Evolutionary conservation across 116 monocot species (phyloP), one percentile per base, ranked within the genome.

Genomic region (Zostera marina): DNA sequence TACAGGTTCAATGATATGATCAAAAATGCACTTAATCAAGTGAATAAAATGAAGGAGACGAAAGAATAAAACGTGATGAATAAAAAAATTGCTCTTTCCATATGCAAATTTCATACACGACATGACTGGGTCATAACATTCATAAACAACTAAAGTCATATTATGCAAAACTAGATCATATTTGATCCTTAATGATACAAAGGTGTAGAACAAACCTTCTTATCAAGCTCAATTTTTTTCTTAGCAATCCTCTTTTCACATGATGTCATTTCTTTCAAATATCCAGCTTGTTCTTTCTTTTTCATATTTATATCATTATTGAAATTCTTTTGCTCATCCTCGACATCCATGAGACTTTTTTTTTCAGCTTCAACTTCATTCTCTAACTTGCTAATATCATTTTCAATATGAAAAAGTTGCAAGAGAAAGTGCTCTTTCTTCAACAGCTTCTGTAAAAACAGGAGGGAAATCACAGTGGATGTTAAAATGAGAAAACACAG

Each of bases 151-250:
- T 5, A 32, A 32, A 26, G 26, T 32, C 32, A 1, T 32, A 2
- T 1, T 32, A 32, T 32, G 32, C 32, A 32, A 5, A 32, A 32
- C 32, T 32, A 32, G 32, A 32, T 32, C 32, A 32, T 3, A 32
- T 32, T 32, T 32, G 32, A 32, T 32, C 5, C 32, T 32, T 32
- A 32, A 32, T 32, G 32, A 32, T 32, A 32, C 32, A 32, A 13
- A 7, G 9, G 23, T 7, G 3, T 11, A 42, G 53, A 16, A 55
- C 26, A 20, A 3, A 55, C 26, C 26, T 98, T 98, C 68, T 98
- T 89, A 70, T 98, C 96, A 53, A 76, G 76, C 63, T 98, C 96
- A 70, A 62, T 79, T 67, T 98, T 98, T 64, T 80, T 85, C 80
- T 76, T 96, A 23, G 85, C 78, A 48, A 96, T 89, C 53, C 61